A percentile compares a stretch with the other conserved stretches of the same genome.
Conservation (phyloP, 169 alveolate genomes). For the Eimeria acervulina region DNA sequence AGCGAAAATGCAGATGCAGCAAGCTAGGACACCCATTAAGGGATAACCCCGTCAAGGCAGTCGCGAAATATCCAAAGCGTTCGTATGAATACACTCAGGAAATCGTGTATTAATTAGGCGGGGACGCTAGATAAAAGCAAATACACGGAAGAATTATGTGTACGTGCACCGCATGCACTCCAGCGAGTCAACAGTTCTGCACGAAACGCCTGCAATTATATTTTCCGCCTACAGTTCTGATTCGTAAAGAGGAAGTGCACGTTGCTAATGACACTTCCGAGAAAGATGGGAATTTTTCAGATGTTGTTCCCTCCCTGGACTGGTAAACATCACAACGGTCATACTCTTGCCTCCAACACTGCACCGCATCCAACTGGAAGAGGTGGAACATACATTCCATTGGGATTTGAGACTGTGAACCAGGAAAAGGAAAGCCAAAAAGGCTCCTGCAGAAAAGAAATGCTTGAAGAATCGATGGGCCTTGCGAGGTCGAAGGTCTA, state of each 20-base stretch:
- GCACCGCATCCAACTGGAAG: background rate
- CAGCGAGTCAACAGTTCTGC: background rate
- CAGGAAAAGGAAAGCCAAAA: background rate
- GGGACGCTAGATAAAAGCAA: background rate
- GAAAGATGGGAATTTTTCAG: background rate
- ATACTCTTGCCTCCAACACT: background rate
- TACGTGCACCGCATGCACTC: background rate
- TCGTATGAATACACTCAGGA: background rate
- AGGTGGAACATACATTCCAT: background rate
- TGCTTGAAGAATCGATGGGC: background rate
- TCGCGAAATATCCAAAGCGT: background rate
- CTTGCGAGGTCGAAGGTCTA: background rate
- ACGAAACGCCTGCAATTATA: background rate
- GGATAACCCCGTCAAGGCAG: background rate
- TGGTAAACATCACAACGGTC: background rate
- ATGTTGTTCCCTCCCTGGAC: no score
- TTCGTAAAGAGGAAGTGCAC: background rate
- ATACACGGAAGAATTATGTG: background rate
- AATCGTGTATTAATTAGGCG: background rate
- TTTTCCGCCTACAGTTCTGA: background rate
- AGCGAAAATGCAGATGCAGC: background rate
- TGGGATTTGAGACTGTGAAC: background rate
- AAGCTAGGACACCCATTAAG: background rate
- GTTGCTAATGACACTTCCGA: background rate
- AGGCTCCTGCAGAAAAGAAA: background rate